phyloP scores from a whole-genome alignment of 2,329 filamentous ascomycete species.

The Colletotrichum liriopes region DNA sequence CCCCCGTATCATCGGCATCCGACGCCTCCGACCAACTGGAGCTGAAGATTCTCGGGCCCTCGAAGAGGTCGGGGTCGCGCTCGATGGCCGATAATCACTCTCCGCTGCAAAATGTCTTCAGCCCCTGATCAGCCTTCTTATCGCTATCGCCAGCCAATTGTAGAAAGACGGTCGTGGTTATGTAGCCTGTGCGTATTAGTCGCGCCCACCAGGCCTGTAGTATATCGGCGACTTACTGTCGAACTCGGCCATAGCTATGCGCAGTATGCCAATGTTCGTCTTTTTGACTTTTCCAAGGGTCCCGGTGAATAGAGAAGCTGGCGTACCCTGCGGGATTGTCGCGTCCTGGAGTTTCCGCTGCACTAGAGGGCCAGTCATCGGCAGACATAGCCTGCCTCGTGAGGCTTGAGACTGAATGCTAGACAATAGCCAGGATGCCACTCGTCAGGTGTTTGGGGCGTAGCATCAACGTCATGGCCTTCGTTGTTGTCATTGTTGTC shows the following conservation, averaged over 20 bases:
- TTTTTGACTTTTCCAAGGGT: neutral
- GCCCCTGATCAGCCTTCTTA: neutral
- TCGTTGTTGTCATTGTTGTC: neutral
- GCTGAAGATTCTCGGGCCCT: neutral
- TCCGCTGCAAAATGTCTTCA: constrained; percentile 6
- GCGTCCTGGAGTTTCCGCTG: neutral
- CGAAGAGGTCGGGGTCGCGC: constrained; percentile 2
- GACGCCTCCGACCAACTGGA: too few relatives aligned
- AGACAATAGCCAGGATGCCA: neutral
- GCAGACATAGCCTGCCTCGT: neutral
- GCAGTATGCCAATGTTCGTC: neutral
- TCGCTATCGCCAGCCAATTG: neutral
- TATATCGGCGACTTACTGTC: constrained; percentile 12
- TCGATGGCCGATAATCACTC: constrained; percentile 16
- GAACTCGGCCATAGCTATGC: constrained; percentile 31
- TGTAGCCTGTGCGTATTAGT: constrained; percentile 27
- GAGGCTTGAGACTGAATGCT: too few relatives aligned
- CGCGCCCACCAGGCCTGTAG: neutral
- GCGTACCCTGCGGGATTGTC: neutral
- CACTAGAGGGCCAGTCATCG: neutral
- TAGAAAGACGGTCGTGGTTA: constrained; percentile 23
- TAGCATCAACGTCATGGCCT: neutral
- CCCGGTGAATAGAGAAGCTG: too few relatives aligned
- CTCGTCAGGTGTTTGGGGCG: neutral
- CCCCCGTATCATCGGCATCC: neutral